Conservation (phyloP, 2,329 filamentous ascomycete species). For the Xylaria sp. region DNA sequence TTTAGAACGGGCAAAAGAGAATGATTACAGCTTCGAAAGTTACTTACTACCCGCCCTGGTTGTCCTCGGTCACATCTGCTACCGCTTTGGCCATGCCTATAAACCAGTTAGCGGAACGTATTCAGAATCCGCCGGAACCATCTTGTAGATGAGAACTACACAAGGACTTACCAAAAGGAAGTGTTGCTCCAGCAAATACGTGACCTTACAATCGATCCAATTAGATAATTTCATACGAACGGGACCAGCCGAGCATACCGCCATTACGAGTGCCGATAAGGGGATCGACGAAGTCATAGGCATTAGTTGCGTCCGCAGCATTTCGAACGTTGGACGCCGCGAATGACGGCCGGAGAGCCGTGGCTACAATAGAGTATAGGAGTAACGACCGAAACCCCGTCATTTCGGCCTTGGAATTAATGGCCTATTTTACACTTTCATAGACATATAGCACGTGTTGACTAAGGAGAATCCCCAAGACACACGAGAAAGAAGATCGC, state of each 20-base stretch:
- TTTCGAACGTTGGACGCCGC: slow-evolving; percentile 22
- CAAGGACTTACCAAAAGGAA: slow-evolving; percentile 47
- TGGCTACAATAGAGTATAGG: slow-evolving; percentile 21
- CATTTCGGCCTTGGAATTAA: slow-evolving; percentile 15
- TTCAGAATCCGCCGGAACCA: not conserved
- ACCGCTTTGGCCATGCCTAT: slow-evolving; percentile 51
- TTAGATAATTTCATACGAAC: slow-evolving; percentile 28
- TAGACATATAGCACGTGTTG: not conserved
- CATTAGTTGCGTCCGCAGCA: slow-evolving; percentile 33
- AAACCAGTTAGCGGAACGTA: slow-evolving; percentile 16
- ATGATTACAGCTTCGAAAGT: not conserved
- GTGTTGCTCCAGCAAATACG: slow-evolving; percentile 51
- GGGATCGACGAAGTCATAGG: slow-evolving; percentile 49
- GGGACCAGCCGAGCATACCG: slow-evolving; percentile 40
- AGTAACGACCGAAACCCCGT: slow-evolving; percentile 34
- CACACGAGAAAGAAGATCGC: not conserved
- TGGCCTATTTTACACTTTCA: slow-evolving; percentile 3
- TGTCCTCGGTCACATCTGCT: slow-evolving; percentile 49
- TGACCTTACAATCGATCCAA: slow-evolving; percentile 43
- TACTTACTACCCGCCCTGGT: slow-evolving; percentile 48
- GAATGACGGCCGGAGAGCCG: slow-evolving; percentile 28
- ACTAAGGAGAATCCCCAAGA: not conserved
- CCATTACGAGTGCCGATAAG: slow-evolving; percentile 50
- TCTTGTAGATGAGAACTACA: not conserved
- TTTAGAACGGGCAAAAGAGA: not conserved